A percentile compares a stretch with the other conserved stretches of the same genome.
These are phyloP conservation scores for Lunasporangiospora selenospora DNA, from an alignment of 192 early-diverging fungal genomes.

Conservation along the genomic window DNA sequence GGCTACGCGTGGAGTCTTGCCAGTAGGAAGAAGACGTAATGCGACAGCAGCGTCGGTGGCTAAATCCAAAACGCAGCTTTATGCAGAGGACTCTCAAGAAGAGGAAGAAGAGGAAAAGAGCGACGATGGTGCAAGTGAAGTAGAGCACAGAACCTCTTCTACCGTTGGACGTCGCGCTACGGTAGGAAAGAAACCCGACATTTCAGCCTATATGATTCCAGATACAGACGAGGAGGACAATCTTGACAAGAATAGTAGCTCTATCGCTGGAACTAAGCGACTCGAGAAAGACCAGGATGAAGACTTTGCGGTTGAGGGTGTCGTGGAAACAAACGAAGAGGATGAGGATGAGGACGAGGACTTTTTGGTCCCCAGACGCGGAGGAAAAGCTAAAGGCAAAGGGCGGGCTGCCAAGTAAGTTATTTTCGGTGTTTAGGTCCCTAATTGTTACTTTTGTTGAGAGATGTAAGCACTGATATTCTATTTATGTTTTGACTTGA, in stretches of 20 bases:
- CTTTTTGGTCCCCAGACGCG: constrained; percentile 17
- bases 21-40: background rate
- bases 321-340: background rate
- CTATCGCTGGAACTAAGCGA: constrained; percentile 2
- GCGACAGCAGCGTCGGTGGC: background rate
- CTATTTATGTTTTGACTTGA: background rate
- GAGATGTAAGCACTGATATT: background rate
- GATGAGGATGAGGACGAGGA: constrained; percentile 9
- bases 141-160: no score
- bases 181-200: background rate
- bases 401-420: constrained; percentile 21
- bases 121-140: constrained; percentile 1
- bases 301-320: background rate
- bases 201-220: constrained; percentile 46
- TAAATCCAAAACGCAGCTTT: no score
- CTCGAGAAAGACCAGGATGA: no score
- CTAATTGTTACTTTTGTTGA: no score
- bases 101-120: constrained; percentile 14
- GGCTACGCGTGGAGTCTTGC: no score
- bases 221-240: constrained; percentile 36
- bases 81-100: constrained; percentile 16
- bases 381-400: constrained; percentile 18
- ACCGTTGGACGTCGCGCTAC: background rate
- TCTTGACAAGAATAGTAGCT: background rate
- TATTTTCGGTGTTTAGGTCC: no score